Percentiles rank a stretch among this genome's conserved stretches.
These are phyloP conservation scores for Rosa lucieae DNA, from an alignment of 306 rosid species.

Conservation along the genomic window DNA sequence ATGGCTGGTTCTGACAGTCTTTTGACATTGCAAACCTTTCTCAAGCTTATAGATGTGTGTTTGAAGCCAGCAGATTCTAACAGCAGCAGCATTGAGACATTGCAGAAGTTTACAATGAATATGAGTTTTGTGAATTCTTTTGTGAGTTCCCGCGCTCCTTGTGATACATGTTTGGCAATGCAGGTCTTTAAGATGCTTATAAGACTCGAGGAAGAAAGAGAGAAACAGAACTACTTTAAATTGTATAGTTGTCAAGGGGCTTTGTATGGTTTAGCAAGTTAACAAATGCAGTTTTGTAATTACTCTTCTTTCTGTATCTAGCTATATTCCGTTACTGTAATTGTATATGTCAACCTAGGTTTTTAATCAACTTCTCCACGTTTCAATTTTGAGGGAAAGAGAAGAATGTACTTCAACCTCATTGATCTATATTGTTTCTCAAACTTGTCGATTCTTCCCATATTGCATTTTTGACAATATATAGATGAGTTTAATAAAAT, in stretches of 20 bases:
- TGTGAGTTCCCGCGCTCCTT: background rate
- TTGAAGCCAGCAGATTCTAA: background rate
- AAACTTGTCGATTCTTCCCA: too few species aligned
- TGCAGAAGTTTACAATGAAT: background rate
- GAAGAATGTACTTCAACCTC: too few species aligned
- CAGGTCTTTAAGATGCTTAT: background rate
- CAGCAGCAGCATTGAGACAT: background rate
- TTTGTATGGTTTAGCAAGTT: background rate
- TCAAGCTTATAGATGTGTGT: background rate
- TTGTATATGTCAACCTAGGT: too few species aligned
- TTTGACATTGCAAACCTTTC: background rate
- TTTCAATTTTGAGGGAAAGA: too few species aligned
- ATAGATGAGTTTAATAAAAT: too few species aligned
- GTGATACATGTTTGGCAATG: background rate
- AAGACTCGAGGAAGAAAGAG: background rate
- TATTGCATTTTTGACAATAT: too few species aligned
- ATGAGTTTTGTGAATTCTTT: background rate
- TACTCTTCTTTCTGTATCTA: background rate
- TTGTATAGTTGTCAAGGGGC: background rate
- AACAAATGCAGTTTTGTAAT: background rate
- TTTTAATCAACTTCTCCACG: too few species aligned
- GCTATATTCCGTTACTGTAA: too few species aligned
- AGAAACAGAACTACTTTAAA: background rate
- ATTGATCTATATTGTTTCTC: too few species aligned
- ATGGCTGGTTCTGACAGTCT: slow-evolving; percentile 4